phyloP scores from a whole-genome alignment of 306 rosid genomes.

The Herpetospermum pedunculosum region DNA sequence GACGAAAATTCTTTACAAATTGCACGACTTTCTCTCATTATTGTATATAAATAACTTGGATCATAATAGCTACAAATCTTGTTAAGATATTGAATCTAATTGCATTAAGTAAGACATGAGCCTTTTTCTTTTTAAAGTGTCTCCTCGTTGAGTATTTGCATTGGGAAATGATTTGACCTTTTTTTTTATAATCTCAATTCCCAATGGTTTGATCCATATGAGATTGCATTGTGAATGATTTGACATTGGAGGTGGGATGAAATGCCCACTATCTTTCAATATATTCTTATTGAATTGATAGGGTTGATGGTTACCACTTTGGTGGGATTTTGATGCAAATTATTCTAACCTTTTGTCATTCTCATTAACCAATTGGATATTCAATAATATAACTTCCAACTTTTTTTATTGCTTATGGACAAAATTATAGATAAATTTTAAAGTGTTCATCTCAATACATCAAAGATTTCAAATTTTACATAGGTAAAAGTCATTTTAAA shows the following conservation, averaged over 20 bases:
- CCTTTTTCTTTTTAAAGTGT: neutral
- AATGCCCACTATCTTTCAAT: neutral
- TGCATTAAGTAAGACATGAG: neutral
- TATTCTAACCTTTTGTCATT: neutral
- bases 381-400: no score
- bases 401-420: no score
- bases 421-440: no score
- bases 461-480: no score
- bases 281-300: neutral
- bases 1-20: neutral
- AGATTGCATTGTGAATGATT: neutral
- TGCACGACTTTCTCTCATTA: neutral
- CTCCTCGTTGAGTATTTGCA: neutral
- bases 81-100: neutral
- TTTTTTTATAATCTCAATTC: neutral
- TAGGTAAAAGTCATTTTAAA: no score
- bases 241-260: neutral
- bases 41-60: neutral
- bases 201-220: neutral
- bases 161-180: neutral
- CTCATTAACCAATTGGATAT: neutral
- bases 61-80: neutral
- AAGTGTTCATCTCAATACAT: no score
- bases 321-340: neutral
- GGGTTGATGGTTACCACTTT: neutral